Conservation (phyloP, 441 rosid genomes). For the Populus hybrid region DNA sequence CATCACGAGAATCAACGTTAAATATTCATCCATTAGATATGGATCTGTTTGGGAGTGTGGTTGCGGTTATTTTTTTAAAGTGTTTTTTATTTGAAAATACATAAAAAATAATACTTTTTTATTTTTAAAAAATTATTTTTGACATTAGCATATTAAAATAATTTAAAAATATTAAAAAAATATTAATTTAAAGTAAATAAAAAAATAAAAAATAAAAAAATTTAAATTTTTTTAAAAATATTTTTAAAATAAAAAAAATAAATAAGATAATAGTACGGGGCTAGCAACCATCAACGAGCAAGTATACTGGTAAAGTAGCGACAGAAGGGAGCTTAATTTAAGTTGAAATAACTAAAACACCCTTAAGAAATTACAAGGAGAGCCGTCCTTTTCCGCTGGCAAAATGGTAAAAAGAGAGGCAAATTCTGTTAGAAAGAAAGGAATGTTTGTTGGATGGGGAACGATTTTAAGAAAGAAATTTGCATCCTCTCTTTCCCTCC, state of each 20-base stretch:
- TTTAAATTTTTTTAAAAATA: too few relatives aligned
- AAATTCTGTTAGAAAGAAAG: slow-evolving; percentile 22
- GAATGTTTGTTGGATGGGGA: slow-evolving; percentile 12
- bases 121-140: too few relatives aligned
- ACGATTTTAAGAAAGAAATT: slow-evolving; percentile 5
- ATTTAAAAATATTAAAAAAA: too few relatives aligned
- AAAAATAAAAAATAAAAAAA: too few relatives aligned
- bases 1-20: rapidly evolving
- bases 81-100: rapidly evolving
- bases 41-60: rapidly evolving
- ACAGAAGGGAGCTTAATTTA: background rate
- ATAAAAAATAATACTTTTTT: too few relatives aligned
- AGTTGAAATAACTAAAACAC: slow-evolving; percentile 14
- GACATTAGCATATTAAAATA: too few relatives aligned
- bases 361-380: background rate
- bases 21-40: too few relatives aligned
- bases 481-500: slow-evolving; percentile 36
- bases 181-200: too few relatives aligned
- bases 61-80: too few relatives aligned
- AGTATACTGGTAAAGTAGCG: background rate
- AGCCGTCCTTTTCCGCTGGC: background rate
- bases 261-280: too few relatives aligned
- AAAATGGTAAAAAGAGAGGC: background rate
- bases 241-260: too few relatives aligned
- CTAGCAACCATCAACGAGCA: too few relatives aligned